Conservation (phyloP, 495 filamentous ascomycete species). For the Oleoguttula mirabilis region DNA sequence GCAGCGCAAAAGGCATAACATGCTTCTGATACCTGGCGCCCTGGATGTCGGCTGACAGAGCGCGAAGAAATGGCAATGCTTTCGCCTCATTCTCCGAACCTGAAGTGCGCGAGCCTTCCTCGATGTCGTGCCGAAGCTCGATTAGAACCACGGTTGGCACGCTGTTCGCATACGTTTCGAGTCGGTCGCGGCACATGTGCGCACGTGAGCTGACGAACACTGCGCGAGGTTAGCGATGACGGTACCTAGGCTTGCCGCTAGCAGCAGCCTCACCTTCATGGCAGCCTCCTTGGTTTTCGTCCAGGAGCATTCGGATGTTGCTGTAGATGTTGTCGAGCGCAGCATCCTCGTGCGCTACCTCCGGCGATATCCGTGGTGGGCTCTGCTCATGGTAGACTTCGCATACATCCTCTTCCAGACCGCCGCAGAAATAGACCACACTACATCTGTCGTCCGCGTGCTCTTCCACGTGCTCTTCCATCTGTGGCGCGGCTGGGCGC, state of each 20-base stretch:
- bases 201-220: constrained; percentile 16
- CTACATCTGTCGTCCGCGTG: constrained; percentile 7
- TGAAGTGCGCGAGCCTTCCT: not conserved
- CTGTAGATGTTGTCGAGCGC: constrained; percentile 3
- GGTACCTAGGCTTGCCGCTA: not conserved
- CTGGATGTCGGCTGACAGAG: constrained; percentile 11
- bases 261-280: constrained; percentile 11
- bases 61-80: constrained; percentile 6
- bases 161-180: constrained; percentile 9
- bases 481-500: constrained; percentile 4
- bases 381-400: constrained; percentile 5
- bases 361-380: constrained; percentile 3
- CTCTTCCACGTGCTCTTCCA: constrained; percentile 20
- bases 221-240: not conserved
- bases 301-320: constrained; percentile 16
- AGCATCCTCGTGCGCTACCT: not conserved
- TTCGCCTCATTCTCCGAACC: not conserved
- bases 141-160: constrained; percentile 13
- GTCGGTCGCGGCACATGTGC: constrained; percentile 7
- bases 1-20: constrained; percentile 16
- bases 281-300: constrained; percentile 18
- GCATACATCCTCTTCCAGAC: constrained; percentile 6
- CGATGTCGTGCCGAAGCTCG: constrained; percentile 6
- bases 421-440: constrained; percentile 18
- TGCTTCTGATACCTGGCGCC: constrained; percentile 16